Base-by-base conservation (phyloP, 768 basidiomycete genomes). In the Sporobolomyces phaffii region DNA sequence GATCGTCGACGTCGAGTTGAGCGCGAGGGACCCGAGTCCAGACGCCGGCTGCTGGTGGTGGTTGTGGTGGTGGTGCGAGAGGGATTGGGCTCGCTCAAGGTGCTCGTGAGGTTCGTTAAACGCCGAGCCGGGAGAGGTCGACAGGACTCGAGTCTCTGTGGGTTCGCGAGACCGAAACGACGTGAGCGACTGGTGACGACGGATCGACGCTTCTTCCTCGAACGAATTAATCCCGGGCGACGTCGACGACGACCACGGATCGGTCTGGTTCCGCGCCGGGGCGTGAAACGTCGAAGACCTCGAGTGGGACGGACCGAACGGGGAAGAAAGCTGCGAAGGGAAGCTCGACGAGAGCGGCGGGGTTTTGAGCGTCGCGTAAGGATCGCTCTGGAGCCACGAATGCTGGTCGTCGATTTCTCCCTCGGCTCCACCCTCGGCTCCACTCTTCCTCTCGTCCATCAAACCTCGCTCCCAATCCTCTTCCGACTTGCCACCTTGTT, bases 401-500 rank as follows among this genome's bases (percentile, higher is more conserved):
- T 62, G 60, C 31, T 36, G 18, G n/a, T 51, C 41, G 24, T 45
- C 43, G 8, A 26, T 34, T 1, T 58, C 64, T 26, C n/a, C 36
- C 2, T 58, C 36, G 20, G 26, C 63, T 3, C 62, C 58, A 2
- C 62, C 68, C 13, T 60, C 66, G 17, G 66, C 66, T 0, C 66
- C 66, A 36, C 66, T 62, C 29, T 47, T 54, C 28, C 65, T 29
- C 56, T 67, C 62, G 9, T 67, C 70, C 22, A 58, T n/a, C 20
- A 71, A n/a, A 11, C 70, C 62, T 26, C 47, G 31, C 45, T 71
- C 70, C 70, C 70, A 71, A 4, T 71, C 70, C 33, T 71, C 65
- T 33, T 60, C 44, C 0, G 44, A 60, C 20, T 20, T 2, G 8
- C 53, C 64, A 3, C 68, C 56, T 3, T 40, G 49, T 34, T 58